Evolutionary conservation across 2,329 filamentous ascomycete species (phyloP).

Genomic region (Penicillium sp.): DNA sequence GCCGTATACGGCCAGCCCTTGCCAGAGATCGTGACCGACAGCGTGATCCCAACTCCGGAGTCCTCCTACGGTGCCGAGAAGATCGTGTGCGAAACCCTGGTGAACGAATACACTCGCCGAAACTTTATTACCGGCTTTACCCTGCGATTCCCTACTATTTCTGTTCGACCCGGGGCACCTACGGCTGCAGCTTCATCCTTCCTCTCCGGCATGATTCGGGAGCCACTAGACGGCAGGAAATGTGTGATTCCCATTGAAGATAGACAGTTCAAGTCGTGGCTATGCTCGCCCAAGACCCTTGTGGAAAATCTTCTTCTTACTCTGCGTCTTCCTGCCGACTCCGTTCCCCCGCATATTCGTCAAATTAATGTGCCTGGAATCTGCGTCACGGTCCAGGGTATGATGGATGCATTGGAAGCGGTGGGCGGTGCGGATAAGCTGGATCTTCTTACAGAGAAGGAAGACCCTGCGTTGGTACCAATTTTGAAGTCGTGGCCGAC

Average conservation of each 20-base stretch:
- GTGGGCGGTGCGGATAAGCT: constrained; percentile 55
- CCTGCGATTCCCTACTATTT: constrained; percentile 61
- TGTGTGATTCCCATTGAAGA: constrained; percentile 54
- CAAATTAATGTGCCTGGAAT: constrained; percentile 59
- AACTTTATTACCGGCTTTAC: constrained; percentile 58
- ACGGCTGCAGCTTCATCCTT: constrained; percentile 63
- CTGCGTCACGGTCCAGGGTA: constrained; percentile 54
- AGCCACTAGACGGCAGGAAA: constrained; percentile 57
- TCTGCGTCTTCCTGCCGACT: constrained; percentile 45
- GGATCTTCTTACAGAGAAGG: constrained; percentile 52
- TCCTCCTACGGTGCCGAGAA: constrained; percentile 64
- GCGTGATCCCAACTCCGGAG: constrained; percentile 57
- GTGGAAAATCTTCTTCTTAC: constrained; percentile 54
- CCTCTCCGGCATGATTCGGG: constrained; percentile 61
- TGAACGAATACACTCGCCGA: constrained; percentile 63
- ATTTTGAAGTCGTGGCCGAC: constrained; percentile 59
- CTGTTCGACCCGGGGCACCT: constrained; percentile 59
- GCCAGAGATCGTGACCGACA: constrained; percentile 52
- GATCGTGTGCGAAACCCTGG: constrained; percentile 59
- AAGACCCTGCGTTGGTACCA: constrained; percentile 49
- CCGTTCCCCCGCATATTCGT: constrained; percentile 46
- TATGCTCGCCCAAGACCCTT: constrained; percentile 55
- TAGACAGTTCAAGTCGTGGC: constrained; percentile 52
- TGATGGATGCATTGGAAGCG: constrained; percentile 55
- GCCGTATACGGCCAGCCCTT: constrained; percentile 62